phyloP scores from a whole-genome alignment of 192 early-diverging fungal species.

The Umbelopsis vinacea region DNA sequence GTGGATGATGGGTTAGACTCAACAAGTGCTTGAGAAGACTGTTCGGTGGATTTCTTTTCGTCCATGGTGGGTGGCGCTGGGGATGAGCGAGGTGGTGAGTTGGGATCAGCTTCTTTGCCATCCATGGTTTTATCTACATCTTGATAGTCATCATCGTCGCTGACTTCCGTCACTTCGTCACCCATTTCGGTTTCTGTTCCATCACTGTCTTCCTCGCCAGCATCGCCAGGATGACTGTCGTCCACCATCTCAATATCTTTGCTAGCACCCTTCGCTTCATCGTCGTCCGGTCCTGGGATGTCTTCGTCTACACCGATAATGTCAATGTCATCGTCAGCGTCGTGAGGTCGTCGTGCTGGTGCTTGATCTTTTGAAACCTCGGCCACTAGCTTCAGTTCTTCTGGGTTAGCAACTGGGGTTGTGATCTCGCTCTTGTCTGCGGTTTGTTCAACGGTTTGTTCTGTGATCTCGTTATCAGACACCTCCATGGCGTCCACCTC shows the following conservation, averaged over 20 bases:
- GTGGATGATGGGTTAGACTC: not conserved
- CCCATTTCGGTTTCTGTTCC: slow-evolving; percentile 38
- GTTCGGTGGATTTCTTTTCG: not conserved
- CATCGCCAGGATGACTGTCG: not conserved
- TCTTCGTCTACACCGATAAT: slow-evolving; percentile 40
- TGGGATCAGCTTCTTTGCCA: not conserved
- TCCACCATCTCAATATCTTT: slow-evolving; percentile 15
- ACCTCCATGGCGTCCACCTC: not conserved
- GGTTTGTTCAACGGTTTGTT: not conserved
- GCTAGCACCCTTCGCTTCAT: slow-evolving; percentile 12
- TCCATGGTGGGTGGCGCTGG: not conserved
- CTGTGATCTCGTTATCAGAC: slow-evolving; percentile 18
- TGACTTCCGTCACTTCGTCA: slow-evolving; percentile 24
- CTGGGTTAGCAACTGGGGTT: not conserved
- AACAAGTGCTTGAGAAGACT: not conserved
- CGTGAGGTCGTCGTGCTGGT: slow-evolving; percentile 36
- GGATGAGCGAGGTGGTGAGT: not conserved
- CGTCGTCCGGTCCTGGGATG: slow-evolving; percentile 29
- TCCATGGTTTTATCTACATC: not conserved
- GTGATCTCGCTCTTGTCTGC: not conserved
- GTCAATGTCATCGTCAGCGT: slow-evolving; percentile 32
- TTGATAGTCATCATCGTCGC: slow-evolving; percentile 17
- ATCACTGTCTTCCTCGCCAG: slow-evolving; percentile 29
- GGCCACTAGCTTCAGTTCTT: not conserved
- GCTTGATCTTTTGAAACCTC: not conserved